Evolutionary conservation across 192 early-diverging fungal genomes (phyloP), one percentile per base, ranked within the genome.

Genomic region (Lunasporangiospora selenospora): DNA sequence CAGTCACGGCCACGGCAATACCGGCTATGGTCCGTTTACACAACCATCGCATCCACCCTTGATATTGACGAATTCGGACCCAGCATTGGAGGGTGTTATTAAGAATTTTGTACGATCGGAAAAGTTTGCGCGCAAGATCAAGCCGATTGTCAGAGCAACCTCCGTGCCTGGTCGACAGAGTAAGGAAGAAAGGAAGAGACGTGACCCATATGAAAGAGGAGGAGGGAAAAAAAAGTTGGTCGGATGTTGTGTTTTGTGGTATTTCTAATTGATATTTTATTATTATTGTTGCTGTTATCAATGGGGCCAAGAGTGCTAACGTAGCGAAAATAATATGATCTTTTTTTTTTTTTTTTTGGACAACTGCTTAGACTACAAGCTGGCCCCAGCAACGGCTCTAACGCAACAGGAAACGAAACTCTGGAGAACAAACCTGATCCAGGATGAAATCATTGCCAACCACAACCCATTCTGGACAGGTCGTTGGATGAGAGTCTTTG

Each of bases 401-500:
- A 58, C 59, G 16, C 60, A 49, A 30, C 60, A 62, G 55, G 69
- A 73, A 16, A 73, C 54, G 9, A 57, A 40, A 21, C 8, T 57
- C 4, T 73, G 69, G 69, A 57, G 69, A 29, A 38, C 50, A 9
- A 73, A 73, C 30, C 19, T 73, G 41, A 58, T 73, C 27, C 69
- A 73, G 55, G 69, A 73, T 37, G 69, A 73, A 43, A 40, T 73
- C 21, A n/a, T n/a, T n/a, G 59, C 61, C 37, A 51, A 52, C 30
- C 62, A 62, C 40, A 73, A 63, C 42, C 69, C 60, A 4, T 73
- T 73, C 50, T 73, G 69, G 69, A 63, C 69, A 2, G 53, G 60
- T 6, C 69, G 69, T 27, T 73, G 69, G 69, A 73, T 73, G 69
- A 52, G 48, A 40, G 61, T 73, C 19, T 73, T 73, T 41, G 69